A percentile compares a stretch with the other conserved stretches of the same genome.
Evolutionary conservation across 305 asterid genomes (phyloP).

Genomic region (Andrographis paniculata): DNA sequence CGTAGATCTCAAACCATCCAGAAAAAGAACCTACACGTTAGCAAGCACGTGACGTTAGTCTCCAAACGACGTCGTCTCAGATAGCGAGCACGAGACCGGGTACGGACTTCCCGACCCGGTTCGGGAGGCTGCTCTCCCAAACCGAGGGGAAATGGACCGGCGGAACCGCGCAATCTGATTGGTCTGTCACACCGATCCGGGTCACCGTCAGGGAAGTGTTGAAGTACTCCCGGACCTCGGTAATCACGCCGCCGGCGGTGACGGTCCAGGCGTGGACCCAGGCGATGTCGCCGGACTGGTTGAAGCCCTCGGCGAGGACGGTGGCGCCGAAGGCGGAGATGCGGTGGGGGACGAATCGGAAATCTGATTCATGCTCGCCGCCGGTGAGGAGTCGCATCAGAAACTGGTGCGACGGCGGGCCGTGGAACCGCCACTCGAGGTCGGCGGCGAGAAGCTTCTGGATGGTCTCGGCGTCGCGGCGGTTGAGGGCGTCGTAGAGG

Average conservation of each 20-base stretch:
- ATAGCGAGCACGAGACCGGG: conserved; percentile 95
- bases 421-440: conserved; percentile 99
- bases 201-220: conserved; percentile 94
- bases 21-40: no score
- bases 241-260: conserved; percentile 57
- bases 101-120: conserved; percentile 82
- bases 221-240: conserved; percentile 92
- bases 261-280: conserved; percentile 99
- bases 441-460: conserved; percentile 74
- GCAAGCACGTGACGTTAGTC: no score
- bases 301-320: conserved; percentile 79
- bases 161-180: conserved; percentile 17
- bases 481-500: conserved; percentile 87
- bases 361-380: conserved; percentile 25
- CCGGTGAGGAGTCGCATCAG: conserved; percentile 93
- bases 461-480: conserved; percentile 62
- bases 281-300: conserved; percentile 41
- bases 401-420: conserved; percentile 88
- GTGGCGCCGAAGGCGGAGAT: conserved; percentile 67
- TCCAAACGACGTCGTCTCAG: no score
- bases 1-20: no score
- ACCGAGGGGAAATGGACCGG: no score
- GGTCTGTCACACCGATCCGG: conserved; percentile 27
- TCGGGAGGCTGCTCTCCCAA: conserved; percentile 71
- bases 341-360: conserved; percentile 58